These are phyloP conservation scores for Takakia lepidozioides DNA, from an alignment of 225 moss, liverwort and hornwort species.

Conservation along the genomic window DNA sequence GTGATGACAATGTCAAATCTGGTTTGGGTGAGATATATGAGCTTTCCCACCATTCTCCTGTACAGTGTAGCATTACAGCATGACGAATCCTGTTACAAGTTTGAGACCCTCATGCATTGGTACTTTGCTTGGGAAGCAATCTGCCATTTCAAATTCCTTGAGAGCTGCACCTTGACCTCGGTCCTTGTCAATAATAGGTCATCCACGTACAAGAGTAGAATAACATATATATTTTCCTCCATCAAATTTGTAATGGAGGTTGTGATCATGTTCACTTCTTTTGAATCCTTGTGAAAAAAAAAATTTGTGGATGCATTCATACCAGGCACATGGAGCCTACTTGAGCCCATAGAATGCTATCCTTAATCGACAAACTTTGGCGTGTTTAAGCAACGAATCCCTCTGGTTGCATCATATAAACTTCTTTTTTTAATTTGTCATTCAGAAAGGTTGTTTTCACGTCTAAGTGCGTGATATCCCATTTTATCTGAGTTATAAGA, in stretches of 20 bases:
- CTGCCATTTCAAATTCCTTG: not conserved
- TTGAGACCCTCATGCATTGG: not conserved
- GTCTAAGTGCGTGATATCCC: not conserved
- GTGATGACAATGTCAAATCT: not conserved
- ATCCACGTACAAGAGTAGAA: not conserved
- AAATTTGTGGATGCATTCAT: not conserved
- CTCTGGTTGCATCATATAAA: slow-evolving; percentile 3
- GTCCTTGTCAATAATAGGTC: not conserved
- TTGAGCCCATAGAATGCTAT: slow-evolving; percentile 5
- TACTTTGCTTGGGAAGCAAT: not conserved
- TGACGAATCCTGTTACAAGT: not conserved
- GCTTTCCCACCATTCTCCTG: not conserved
- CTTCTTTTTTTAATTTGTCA: too few relatives aligned
- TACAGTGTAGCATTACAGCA: not conserved
- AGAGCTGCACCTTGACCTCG: not conserved
- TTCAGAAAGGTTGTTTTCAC: slow-evolving; percentile 7
- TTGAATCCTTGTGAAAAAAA: not conserved
- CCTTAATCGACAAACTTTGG: not conserved
- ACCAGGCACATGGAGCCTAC: slow-evolving; percentile 8
- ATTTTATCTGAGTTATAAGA: not conserved
- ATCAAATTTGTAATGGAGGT: too few relatives aligned
- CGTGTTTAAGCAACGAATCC: not conserved
- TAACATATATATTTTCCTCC: too few relatives aligned
- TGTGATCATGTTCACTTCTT: too few relatives aligned
- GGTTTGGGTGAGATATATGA: not conserved